Evolutionary conservation across 2,329 filamentous ascomycete genomes (phyloP).

Genomic region (Aspergillus sp.): DNA sequence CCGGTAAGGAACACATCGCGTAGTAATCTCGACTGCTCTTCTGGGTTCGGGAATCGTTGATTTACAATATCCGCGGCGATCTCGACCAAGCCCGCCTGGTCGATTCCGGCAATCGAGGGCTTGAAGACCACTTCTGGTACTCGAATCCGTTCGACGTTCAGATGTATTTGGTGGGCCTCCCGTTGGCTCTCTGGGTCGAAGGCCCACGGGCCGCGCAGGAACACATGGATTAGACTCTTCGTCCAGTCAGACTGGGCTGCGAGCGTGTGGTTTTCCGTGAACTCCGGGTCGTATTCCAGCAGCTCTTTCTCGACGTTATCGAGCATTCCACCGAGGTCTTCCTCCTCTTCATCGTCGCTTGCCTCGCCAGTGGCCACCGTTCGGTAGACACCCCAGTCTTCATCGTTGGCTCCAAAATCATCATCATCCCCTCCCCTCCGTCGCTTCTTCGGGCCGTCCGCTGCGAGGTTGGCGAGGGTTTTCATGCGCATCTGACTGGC

Average conservation of each 20-base stretch:
- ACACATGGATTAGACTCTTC: slow-evolving; percentile 85
- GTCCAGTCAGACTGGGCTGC: slow-evolving; percentile 96
- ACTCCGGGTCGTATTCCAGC: slow-evolving; percentile 79
- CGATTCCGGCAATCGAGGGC: slow-evolving; percentile 84
- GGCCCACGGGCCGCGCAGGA: slow-evolving; percentile 81
- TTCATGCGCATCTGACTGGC: slow-evolving; percentile 98
- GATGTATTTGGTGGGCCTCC: slow-evolving; percentile 83
- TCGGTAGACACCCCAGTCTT: slow-evolving; percentile 96
- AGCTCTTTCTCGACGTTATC: slow-evolving; percentile 80
- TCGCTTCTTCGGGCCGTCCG: slow-evolving; percentile 82
- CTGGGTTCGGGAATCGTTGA: slow-evolving; percentile 65
- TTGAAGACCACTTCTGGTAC: slow-evolving; percentile 93
- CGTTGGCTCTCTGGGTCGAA: slow-evolving; percentile 78
- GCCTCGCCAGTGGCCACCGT: slow-evolving; percentile 78
- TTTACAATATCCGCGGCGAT: slow-evolving; percentile 87
- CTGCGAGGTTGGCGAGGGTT: slow-evolving; percentile 90
- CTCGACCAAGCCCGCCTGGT: slow-evolving; percentile 91
- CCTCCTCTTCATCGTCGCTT: slow-evolving; percentile 87
- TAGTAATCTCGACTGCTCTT: slow-evolving; percentile 68
- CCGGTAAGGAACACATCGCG: slow-evolving; percentile 91
- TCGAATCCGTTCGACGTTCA: slow-evolving; percentile 94
- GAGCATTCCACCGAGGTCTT: slow-evolving; percentile 74
- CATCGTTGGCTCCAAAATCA: slow-evolving; percentile 93
- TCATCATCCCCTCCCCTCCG: slow-evolving; percentile 89
- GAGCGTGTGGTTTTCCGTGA: slow-evolving; percentile 87